Conservation (phyloP, 805 yeast genomes). For the Naumovozyma baii region DNA sequence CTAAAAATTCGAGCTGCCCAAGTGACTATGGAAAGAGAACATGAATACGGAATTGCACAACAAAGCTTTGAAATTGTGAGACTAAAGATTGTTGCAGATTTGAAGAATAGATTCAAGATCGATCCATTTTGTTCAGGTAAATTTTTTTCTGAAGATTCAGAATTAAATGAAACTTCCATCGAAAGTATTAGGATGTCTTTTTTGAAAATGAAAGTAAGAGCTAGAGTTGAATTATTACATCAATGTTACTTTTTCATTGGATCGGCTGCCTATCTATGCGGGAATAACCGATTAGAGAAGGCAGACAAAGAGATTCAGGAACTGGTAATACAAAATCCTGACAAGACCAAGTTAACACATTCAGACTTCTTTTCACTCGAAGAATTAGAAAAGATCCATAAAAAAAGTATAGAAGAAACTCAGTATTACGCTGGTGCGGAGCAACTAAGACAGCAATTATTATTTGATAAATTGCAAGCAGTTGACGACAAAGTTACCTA, state of each 20-base stretch:
- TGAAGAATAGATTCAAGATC: too few relatives aligned
- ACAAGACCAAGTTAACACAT: slow-evolving; percentile 5
- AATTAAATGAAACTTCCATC: slow-evolving; percentile 36
- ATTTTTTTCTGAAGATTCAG: not conserved
- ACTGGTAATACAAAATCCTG: slow-evolving; percentile 2
- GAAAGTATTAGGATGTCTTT: slow-evolving; percentile 35
- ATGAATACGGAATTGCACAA: not conserved
- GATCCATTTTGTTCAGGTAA: not conserved
- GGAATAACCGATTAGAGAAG: slow-evolving; percentile 20
- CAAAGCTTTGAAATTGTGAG: not conserved
- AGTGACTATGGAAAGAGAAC: slow-evolving; percentile 40
- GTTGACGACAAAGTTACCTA: slow-evolving; percentile 19
- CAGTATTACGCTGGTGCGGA: slow-evolving; percentile 55
- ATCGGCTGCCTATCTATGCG: slow-evolving; percentile 24
- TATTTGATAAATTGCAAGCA: slow-evolving; percentile 33
- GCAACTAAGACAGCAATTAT: slow-evolving; percentile 40
- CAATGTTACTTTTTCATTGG: slow-evolving; percentile 72
- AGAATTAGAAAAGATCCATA: slow-evolving; percentile 22
- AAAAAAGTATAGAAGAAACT: slow-evolving; percentile 40
- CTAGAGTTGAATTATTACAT: slow-evolving; percentile 48
- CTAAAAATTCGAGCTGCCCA: slow-evolving; percentile 55
- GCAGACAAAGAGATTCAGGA: slow-evolving; percentile 26
- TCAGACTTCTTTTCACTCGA: slow-evolving; percentile 17
- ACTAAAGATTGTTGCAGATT: not conserved
- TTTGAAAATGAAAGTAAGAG: slow-evolving; percentile 8